Percentiles rank a stretch among this genome's conserved stretches.
Conservation (phyloP, 2,329 filamentous ascomycete species). For the Drechslerella dactyloides region DNA sequence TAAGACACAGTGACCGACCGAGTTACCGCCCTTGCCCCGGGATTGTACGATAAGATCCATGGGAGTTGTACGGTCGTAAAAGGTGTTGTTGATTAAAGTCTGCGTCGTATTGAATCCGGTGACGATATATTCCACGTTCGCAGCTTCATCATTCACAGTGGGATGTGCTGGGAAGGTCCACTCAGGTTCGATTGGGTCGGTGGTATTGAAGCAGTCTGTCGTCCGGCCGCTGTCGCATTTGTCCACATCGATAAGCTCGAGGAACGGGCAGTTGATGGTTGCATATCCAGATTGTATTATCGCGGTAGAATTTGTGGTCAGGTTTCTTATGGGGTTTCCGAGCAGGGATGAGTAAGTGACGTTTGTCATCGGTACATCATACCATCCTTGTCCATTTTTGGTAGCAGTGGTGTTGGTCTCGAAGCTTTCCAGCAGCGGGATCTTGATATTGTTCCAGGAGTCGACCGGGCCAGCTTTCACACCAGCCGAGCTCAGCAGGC, state of each 20-base stretch:
- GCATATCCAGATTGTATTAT: constrained; percentile 32
- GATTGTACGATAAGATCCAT: constrained; percentile 40
- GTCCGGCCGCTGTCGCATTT: constrained; percentile 19
- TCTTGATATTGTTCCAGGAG: constrained; percentile 41
- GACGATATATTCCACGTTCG: constrained; percentile 24
- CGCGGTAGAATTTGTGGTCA: constrained; percentile 25
- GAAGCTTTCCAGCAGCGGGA: constrained; percentile 29
- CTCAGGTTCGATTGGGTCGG: constrained; percentile 3
- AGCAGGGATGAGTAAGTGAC: constrained; percentile 33
- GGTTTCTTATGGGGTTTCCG: constrained; percentile 17
- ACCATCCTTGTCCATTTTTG: constrained; percentile 18
- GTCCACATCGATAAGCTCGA: constrained; percentile 20
- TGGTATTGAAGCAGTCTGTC: constrained; percentile 33
- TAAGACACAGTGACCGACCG: constrained; percentile 22
- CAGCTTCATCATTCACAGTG: neutral
- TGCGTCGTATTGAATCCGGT: constrained; percentile 31
- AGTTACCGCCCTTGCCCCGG: constrained; percentile 11
- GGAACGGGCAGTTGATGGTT: constrained; percentile 27
- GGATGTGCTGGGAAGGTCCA: constrained; percentile 35
- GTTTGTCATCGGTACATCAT: constrained; percentile 23
- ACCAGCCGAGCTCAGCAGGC: constrained; percentile 34
- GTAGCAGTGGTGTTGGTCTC: constrained; percentile 16
- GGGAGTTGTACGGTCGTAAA: constrained; percentile 27
- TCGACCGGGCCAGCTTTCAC: constrained; percentile 31
- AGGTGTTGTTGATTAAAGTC: constrained; percentile 9